Evolutionary conservation across 2,329 filamentous ascomycete species (phyloP).

Genomic region (Chrysosporium queenslandicum): DNA sequence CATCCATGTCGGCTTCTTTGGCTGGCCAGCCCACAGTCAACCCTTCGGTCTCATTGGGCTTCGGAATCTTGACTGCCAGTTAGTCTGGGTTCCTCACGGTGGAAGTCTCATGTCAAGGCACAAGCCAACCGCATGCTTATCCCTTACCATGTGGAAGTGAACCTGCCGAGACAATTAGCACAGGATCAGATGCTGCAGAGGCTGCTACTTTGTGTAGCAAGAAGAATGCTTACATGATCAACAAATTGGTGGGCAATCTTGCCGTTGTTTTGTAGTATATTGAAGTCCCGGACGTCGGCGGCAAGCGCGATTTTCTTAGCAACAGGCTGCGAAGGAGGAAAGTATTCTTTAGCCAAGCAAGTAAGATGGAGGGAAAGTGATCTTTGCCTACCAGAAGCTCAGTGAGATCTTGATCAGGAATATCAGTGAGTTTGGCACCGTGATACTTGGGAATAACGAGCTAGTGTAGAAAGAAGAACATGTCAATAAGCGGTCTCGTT

Average conservation of each 20-base stretch:
- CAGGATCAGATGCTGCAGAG: too few species aligned
- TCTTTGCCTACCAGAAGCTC: constrained; percentile 62
- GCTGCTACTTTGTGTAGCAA: constrained; percentile 8
- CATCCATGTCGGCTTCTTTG: constrained; percentile 66
- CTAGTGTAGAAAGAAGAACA: constrained; percentile 38
- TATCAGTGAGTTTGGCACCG: constrained; percentile 81
- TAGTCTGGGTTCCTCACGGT: not conserved
- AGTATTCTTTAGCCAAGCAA: not conserved
- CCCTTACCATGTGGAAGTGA: constrained; percentile 79
- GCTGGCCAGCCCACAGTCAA: constrained; percentile 71
- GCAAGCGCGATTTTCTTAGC: constrained; percentile 79
- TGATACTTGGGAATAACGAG: constrained; percentile 95
- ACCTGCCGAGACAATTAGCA: constrained; percentile 50
- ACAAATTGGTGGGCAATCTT: constrained; percentile 83
- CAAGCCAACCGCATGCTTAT: not conserved
- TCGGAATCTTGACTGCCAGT: constrained; percentile 63
- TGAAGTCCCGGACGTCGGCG: constrained; percentile 70
- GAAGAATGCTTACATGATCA: constrained; percentile 59
- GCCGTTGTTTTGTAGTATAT: constrained; percentile 94
- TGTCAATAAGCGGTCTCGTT: not conserved
- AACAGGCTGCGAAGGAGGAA: constrained; percentile 47
- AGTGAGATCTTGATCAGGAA: constrained; percentile 74
- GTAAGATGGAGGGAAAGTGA: not conserved
- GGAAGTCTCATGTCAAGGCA: not conserved
- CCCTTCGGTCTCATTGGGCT: constrained; percentile 75